These are phyloP conservation scores for Calonectria fujianensis DNA, from an alignment of 2,329 filamentous ascomycete species.

Conservation along the genomic window DNA sequence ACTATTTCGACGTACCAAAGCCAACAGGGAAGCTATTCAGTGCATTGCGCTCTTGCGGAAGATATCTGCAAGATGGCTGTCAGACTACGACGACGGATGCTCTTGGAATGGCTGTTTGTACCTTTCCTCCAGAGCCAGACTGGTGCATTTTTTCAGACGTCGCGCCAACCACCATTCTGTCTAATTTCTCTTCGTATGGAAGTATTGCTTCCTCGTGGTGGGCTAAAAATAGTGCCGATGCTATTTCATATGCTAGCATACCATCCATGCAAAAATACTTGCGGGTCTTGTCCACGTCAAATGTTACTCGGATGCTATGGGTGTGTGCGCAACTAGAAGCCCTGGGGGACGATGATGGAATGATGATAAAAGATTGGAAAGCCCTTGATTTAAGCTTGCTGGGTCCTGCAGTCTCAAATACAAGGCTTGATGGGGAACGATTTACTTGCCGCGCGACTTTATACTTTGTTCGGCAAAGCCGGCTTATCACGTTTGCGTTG, in stretches of 20 bases:
- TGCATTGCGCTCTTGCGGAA: not conserved
- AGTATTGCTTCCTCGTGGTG: conserved; percentile 7
- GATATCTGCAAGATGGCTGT: not conserved
- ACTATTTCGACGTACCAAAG: conserved; percentile 16
- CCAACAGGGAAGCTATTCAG: not conserved
- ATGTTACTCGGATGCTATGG: too few species aligned
- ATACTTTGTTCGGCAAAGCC: not conserved
- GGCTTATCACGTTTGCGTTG: not conserved
- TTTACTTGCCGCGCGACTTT: not conserved
- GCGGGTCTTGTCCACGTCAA: too few species aligned
- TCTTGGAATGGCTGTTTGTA: conserved; percentile 1
- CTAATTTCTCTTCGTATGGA: conserved; percentile 2
- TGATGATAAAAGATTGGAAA: too few species aligned
- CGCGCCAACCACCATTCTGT: not conserved
- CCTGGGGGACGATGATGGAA: too few species aligned
- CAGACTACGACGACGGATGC: not conserved
- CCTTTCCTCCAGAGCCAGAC: conserved; percentile 2
- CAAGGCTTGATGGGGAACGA: not conserved
- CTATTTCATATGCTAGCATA: not conserved
- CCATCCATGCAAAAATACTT: too few species aligned
- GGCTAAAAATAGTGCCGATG: not conserved
- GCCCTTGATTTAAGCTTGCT: too few species aligned
- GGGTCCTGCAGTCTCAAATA: not conserved
- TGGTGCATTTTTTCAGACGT: conserved; percentile 2
- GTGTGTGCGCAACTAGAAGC: too few species aligned